Evolutionary conservation across 2,329 filamentous ascomycete genomes (phyloP).

Genomic region (Monosporascus sp.): DNA sequence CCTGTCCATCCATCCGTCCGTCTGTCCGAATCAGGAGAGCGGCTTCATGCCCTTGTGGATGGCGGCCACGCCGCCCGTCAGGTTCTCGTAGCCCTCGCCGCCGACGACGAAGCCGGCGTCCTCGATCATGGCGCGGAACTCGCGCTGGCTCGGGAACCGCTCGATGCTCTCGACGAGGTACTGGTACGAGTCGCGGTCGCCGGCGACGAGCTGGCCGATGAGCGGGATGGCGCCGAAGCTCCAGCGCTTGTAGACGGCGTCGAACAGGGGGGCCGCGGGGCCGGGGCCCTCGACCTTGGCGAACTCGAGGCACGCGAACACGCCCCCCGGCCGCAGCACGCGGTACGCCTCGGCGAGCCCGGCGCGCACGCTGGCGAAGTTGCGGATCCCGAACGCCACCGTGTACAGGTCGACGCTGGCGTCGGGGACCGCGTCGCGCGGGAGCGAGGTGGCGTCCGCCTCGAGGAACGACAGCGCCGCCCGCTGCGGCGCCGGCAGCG

Average conservation of each 20-base stretch:
- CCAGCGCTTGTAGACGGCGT: slow-evolving; percentile 90
- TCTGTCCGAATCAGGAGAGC: slow-evolving; percentile 17
- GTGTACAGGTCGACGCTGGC: slow-evolving; percentile 90
- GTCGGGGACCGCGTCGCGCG: slow-evolving; percentile 51
- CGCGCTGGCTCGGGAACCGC: slow-evolving; percentile 77
- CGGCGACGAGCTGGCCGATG: slow-evolving; percentile 91
- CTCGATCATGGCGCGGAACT: slow-evolving; percentile 78
- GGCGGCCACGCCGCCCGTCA: slow-evolving; percentile 88
- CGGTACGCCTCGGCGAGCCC: slow-evolving; percentile 80
- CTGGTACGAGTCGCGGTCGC: slow-evolving; percentile 93
- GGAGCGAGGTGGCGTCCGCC: slow-evolving; percentile 80
- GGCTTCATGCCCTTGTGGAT: slow-evolving; percentile 97
- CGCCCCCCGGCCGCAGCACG: slow-evolving; percentile 86
- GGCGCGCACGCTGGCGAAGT: slow-evolving; percentile 86
- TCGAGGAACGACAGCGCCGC: slow-evolving; percentile 69
- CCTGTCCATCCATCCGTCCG: background rate
- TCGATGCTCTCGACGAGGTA: slow-evolving; percentile 99
- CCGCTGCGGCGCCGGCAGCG: slow-evolving; percentile 48
- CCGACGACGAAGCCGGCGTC: slow-evolving; percentile 82
- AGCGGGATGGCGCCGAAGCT: slow-evolving; percentile 90
- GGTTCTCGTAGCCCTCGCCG: slow-evolving; percentile 78
- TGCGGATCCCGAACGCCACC: slow-evolving; percentile 93
- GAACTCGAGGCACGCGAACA: slow-evolving; percentile 97
- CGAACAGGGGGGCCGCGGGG: slow-evolving; percentile 58
- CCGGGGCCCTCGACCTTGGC: slow-evolving; percentile 63